Base-by-base conservation (phyloP, 352 stramenopile genomes). In the Phytophthora crassamura region DNA sequence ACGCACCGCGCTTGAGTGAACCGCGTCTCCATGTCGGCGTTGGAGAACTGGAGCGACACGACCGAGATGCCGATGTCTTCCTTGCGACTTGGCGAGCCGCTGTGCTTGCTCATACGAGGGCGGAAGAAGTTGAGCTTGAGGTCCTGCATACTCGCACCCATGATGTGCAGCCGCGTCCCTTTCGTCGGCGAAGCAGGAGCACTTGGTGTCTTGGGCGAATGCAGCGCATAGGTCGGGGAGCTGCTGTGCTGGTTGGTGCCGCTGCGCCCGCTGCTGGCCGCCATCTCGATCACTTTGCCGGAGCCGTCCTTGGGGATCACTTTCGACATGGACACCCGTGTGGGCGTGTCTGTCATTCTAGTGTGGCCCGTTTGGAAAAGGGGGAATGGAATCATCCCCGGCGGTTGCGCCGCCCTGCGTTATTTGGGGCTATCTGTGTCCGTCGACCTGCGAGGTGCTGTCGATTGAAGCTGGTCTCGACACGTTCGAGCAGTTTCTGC, bases 51-150 rank as follows among this genome's bases (percentile, higher is more conserved):
- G 4, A 95, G 71, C 20, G 82, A 91, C 34, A 90, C 47, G 47
- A 93, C 72, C 0, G 80, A 91, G 46, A 93, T 93, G 15, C 84
- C 74, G 53, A 94, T 90, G 53, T 91, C 87, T 52, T 93, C 87
- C n/a, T 87, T 78, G 47, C 82, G 84, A 55, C 71, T 83, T 10
- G 76, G 60, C 7, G 47, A 40, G 5, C 38, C 28, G 5, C 59
- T 67, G 18, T 53, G 40, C 16, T 74, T 87, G 49, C 66, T 50
- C 5, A 43, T 67, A 33, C 71, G 76, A 52, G 71, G 76, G 15
- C 80, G 75, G 52, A 93, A 91, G 32, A 91, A 84, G 59, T 91
- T 91, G 40, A 90, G 69, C 51, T 88, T 86, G 39, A 91, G 77
- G 59, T 90, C 81, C 33, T 86, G 68, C 78, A 87, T 77, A 28